phyloP scores from a whole-genome alignment of 371 early-diverging fungal species.

The Smittium culicis region DNA sequence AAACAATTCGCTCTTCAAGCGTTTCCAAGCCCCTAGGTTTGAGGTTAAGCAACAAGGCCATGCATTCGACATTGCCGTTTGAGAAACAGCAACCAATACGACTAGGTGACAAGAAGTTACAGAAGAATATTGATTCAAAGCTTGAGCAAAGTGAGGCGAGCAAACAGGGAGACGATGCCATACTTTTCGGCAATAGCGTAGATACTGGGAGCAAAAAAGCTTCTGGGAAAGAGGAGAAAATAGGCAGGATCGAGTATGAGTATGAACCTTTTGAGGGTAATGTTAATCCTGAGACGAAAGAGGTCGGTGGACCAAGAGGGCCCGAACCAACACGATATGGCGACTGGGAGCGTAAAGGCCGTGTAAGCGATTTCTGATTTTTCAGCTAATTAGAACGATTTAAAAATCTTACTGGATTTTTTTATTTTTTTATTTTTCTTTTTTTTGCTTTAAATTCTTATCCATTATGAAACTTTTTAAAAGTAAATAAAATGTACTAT shows the following conservation, averaged over 20 bases:
- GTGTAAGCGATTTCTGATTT: constrained; percentile 30
- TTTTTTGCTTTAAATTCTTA: no score
- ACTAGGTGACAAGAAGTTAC: neutral
- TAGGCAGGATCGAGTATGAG: constrained; percentile 5
- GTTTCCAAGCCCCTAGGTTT: no score
- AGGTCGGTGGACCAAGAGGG: constrained; percentile 19
- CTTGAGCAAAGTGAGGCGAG: neutral
- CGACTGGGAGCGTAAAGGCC: constrained; percentile 32
- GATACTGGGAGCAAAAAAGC: no score
- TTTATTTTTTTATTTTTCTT: no score
- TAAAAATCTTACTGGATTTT: no score
- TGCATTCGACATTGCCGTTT: no score
- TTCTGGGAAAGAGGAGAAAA: neutral
- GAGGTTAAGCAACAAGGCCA: no score
- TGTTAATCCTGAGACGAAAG: constrained; percentile 19
- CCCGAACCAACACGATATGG: constrained; percentile 27
- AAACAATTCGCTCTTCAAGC: no score
- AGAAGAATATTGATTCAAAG: neutral
- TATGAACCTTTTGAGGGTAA: constrained; percentile 16
- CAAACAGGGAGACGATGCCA: neutral
- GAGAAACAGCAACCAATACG: neutral
- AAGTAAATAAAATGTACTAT: no score
- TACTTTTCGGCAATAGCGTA: no score
- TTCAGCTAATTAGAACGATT: no score
- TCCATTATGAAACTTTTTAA: no score